Evolutionary conservation across 768 basidiomycete species (phyloP), one percentile per base, ranked within the genome.

Genomic region (Mycena olivaceomarginata): DNA sequence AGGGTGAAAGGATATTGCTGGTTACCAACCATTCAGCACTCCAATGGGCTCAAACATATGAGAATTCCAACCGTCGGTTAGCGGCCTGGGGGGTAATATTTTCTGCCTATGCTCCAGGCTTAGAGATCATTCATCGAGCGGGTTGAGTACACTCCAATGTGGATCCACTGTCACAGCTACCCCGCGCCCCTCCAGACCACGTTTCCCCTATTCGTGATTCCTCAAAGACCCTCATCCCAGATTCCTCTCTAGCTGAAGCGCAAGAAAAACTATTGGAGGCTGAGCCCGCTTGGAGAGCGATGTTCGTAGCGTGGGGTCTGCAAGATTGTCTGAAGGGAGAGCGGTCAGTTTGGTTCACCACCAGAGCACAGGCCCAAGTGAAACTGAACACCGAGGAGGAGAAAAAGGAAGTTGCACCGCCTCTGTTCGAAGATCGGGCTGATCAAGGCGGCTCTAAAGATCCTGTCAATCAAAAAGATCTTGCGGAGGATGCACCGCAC

Each of bases 201-300:
- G 5, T 5, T 11, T 45, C 43, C 11, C 43, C 43, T 11, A 45
- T 10, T 1, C 9, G 43, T 10, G 43, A 45, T 13, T 11, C 11
- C 43, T 3, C 2, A 4, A 11, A 11, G 1, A 45, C 43, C 2
- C 9, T 45, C 43, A 45, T 45, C 9, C 9, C 43, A 7, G 40
- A 63, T 84, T 25, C 74, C 79, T 41, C 85, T 85, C 59, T 80
- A 80, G 48, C 75, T 81, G 8, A 82, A 75, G 78, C 78, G 83
- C 20, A 82, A 85, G 81, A 84, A 82, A 20, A 79, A 82, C 9
- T 13, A 51, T 12, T 51, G 5, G 48, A 51, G 13, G 16, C 7
- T 1, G 16, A 13, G 7, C 48, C 48, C 2, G 48, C 48, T 16
- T 5, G 48, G 16, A 13, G 16, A 51, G 48, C 48, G 13, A 51